Conservation (phyloP, 1,284 basidiomycete species). For the Melampsora larici-populina region DNA sequence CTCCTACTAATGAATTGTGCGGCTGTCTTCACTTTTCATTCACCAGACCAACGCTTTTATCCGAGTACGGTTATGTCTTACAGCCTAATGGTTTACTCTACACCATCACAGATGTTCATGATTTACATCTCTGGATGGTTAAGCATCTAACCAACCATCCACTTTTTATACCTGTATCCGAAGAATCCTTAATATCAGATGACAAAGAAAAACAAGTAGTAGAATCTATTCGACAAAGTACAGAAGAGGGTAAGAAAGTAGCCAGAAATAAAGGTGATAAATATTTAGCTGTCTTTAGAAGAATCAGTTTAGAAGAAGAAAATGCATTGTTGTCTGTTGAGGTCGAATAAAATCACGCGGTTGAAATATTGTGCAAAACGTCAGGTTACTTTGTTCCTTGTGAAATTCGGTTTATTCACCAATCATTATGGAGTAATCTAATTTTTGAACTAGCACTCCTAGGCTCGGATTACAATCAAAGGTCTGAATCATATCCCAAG, state of each 20-base stretch:
- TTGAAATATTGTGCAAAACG: too few species aligned
- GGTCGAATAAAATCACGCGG: too few species aligned
- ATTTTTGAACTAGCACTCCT: too few species aligned
- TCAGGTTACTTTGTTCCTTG: too few species aligned
- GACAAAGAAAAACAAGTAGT: slow-evolving; percentile 61
- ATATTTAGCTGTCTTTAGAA: slow-evolving; percentile 76
- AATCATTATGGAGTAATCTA: too few species aligned
- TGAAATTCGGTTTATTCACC: too few species aligned
- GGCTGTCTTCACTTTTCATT: not conserved
- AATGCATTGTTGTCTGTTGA: not conserved
- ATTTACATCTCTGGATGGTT: slow-evolving; percentile 94
- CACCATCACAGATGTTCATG: slow-evolving; percentile 94
- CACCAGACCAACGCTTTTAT: slow-evolving; percentile 71
- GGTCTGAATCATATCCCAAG: too few species aligned
- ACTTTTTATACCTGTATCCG: slow-evolving; percentile 74
- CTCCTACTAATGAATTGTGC: not conserved
- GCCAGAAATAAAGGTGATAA: slow-evolving; percentile 86
- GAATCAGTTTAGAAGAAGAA: slow-evolving; percentile 44
- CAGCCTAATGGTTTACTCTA: slow-evolving; percentile 89
- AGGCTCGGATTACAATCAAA: too few species aligned
- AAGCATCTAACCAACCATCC: slow-evolving; percentile 80
- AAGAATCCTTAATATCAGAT: slow-evolving; percentile 66
- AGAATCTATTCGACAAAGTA: slow-evolving; percentile 75
- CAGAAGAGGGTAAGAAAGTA: slow-evolving; percentile 96
- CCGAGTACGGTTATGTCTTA: slow-evolving; percentile 86